A percentile compares a stretch with the other conserved stretches of the same genome.
These are phyloP conservation scores for Pythium pyrilobum DNA, from an alignment of 352 stramenopile genomes.

Conservation along the genomic window DNA sequence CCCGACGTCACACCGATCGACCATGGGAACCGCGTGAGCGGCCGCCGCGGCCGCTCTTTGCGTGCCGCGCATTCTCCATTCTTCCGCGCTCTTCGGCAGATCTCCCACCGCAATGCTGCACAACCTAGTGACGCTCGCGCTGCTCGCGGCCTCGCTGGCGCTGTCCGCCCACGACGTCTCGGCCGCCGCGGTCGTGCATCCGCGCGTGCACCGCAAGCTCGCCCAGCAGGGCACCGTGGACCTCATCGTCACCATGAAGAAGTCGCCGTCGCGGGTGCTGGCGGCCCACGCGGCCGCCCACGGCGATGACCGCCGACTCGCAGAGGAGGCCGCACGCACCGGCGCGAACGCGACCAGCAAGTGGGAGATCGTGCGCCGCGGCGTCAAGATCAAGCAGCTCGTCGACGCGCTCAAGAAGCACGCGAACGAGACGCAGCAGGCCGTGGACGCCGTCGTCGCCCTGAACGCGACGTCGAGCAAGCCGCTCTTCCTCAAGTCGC, in stretches of 20 bases:
- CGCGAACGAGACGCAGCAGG: not conserved
- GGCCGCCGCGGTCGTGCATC: conserved; percentile 1
- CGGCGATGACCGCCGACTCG: too few relatives aligned
- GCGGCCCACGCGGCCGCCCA: conserved; percentile 8
- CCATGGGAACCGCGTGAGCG: too few relatives aligned
- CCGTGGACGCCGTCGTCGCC: not conserved
- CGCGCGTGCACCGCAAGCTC: conserved; percentile 21
- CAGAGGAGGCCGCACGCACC: not conserved
- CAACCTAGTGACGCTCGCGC: too few relatives aligned
- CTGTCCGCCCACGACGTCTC: not conserved
- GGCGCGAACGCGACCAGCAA: not conserved
- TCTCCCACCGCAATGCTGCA: too few relatives aligned
- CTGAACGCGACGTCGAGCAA: conserved; percentile 8
- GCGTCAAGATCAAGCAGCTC: conserved; percentile 5
- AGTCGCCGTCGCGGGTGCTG: conserved; percentile 8
- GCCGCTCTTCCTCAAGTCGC: conserved; percentile 19
- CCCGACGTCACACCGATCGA: too few relatives aligned
- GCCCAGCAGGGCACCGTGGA: conserved; percentile 21
- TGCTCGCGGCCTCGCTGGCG: not conserved
- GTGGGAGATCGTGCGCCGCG: not conserved
- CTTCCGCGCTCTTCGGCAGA: too few relatives aligned
- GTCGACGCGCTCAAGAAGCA: not conserved
- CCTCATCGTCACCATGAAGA: conserved; percentile 25
- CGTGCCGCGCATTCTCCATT: too few relatives aligned
- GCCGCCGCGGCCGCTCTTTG: too few relatives aligned